phyloP scores from a whole-genome alignment of 2,329 filamentous ascomycete genomes.

The Chaetomiaceae sp. region DNA sequence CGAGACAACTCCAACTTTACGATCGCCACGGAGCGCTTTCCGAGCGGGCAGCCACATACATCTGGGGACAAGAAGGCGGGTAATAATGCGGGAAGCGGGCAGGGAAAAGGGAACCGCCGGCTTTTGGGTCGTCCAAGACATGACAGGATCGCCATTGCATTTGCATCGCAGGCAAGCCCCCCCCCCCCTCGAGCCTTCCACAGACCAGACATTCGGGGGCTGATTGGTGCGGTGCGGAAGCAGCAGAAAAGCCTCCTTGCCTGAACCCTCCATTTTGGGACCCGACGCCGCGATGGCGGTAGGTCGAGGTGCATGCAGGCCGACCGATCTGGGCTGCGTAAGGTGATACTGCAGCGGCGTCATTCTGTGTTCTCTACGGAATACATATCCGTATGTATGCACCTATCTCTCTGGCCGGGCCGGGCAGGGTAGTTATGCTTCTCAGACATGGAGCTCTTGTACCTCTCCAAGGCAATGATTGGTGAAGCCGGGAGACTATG shows the following conservation, averaged over 20 bases:
- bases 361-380: too few species aligned
- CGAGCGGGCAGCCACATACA: slow-evolving; percentile 8
- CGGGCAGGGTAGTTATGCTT: not conserved
- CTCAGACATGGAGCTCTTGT: not conserved
- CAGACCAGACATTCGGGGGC: not conserved
- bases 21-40: slow-evolving; percentile 5
- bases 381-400: too few species aligned
- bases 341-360: slow-evolving; percentile 7
- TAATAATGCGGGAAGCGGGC: not conserved
- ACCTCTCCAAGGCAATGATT: not conserved
- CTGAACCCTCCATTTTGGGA: not conserved
- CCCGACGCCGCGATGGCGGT: not conserved
- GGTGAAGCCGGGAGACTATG: not conserved
- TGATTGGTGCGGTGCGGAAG: slow-evolving; percentile 1
- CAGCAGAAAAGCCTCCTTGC: not conserved
- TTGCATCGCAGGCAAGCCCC: too few species aligned
- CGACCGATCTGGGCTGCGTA: slow-evolving; percentile 8
- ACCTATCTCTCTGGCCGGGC: too few species aligned
- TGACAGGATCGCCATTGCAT: not conserved
- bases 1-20: slow-evolving; percentile 5
- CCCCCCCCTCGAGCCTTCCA: not conserved
- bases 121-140: slow-evolving; percentile 5
- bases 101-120: not conserved
- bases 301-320: slow-evolving; percentile 1
- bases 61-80: not conserved